Evolutionary conservation across 179 eudicot species (phyloP).

Genomic region (Patellifolia procumbens): DNA sequence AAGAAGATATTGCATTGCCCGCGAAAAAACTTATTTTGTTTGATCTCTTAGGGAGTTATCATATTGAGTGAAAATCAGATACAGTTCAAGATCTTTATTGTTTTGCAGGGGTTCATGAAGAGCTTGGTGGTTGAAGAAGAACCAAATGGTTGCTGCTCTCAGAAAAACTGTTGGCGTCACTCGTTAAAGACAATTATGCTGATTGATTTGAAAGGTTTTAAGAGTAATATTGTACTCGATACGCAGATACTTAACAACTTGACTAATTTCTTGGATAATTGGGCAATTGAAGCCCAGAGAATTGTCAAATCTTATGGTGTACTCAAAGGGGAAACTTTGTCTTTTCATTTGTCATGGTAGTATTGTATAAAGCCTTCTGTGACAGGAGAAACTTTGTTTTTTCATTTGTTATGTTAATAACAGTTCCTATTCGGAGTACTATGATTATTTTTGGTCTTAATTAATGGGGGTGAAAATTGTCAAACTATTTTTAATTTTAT

Average conservation of each 20-base stretch:
- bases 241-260: conserved; percentile 8
- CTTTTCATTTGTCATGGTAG: conserved; percentile 26
- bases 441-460: no score
- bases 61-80: no score
- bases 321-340: conserved; percentile 16
- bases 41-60: no score
- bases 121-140: conserved; percentile 21
- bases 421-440: no score
- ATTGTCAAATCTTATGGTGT: conserved; percentile 12
- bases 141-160: neutral
- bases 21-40: neutral
- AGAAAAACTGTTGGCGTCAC: conserved; percentile 28
- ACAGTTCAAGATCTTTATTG: neutral
- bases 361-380: neutral
- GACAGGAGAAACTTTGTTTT: no score
- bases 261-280: conserved; percentile 22
- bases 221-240: conserved; percentile 14
- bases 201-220: conserved; percentile 15
- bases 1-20: neutral
- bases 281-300: conserved; percentile 23
- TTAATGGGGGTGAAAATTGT: no score
- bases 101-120: conserved; percentile 26
- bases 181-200: conserved; percentile 22
- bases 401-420: no score
- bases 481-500: no score